These are phyloP conservation scores for Rhodocollybia butyracea DNA, from an alignment of 768 basidiomycete genomes.

Conservation along the genomic window DNA sequence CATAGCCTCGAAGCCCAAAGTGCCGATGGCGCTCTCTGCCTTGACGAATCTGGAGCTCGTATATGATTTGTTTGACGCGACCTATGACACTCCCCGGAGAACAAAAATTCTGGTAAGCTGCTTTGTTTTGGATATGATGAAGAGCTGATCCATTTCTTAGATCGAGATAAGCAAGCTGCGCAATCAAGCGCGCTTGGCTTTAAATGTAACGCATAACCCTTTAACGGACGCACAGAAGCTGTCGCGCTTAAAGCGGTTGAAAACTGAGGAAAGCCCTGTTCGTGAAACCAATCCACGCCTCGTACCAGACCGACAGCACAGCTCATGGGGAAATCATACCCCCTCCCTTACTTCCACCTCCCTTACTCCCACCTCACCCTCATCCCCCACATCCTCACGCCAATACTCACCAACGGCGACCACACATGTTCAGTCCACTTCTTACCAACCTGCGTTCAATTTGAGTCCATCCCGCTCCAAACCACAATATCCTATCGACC, in stretches of 20 bases:
- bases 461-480: no score
- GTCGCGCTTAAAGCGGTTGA: background rate
- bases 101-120: slow-evolving; percentile 55
- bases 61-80: slow-evolving; percentile 51
- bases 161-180: background rate
- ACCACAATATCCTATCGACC: background rate
- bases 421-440: background rate
- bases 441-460: background rate
- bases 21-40: slow-evolving; percentile 65
- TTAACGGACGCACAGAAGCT: slow-evolving; percentile 2
- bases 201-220: background rate
- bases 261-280: background rate
- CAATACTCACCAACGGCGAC: background rate
- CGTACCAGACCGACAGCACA: background rate
- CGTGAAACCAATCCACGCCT: background rate
- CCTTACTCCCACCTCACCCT: background rate
- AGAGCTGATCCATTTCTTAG: background rate
- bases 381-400: background rate
- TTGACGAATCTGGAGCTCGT: slow-evolving; percentile 62
- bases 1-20: slow-evolving; percentile 60
- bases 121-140: background rate
- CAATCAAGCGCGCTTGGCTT: background rate
- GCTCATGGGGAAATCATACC: background rate
- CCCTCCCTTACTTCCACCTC: background rate
- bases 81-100: slow-evolving; percentile 50